phyloP scores from a whole-genome alignment of 129 eudicot genomes.

The Artemisia tridentata region DNA sequence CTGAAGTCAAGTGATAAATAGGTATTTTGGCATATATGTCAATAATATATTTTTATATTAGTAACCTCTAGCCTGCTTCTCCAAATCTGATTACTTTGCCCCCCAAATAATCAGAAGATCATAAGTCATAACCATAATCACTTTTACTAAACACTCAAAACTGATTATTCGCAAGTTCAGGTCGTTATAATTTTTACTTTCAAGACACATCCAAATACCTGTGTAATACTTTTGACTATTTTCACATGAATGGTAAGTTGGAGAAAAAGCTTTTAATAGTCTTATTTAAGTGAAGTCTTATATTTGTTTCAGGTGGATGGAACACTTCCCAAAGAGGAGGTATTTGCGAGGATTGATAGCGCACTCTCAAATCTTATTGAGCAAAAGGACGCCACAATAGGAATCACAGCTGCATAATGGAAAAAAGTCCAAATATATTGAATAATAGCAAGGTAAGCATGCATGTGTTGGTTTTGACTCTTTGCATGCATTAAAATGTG shows the following conservation, averaged over 20 bases:
- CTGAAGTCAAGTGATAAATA: too few species aligned
- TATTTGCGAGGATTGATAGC: conserved; percentile 71
- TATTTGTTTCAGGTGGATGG: conserved; percentile 69
- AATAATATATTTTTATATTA: neutral
- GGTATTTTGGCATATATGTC: too few species aligned
- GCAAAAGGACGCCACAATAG: conserved; percentile 39
- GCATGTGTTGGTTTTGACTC: conserved; percentile 5
- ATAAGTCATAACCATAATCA: too few species aligned
- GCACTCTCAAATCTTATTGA: conserved; percentile 52
- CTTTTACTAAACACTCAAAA: too few species aligned
- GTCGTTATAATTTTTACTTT: too few species aligned
- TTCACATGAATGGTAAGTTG: neutral
- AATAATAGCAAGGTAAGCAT: conserved; percentile 17
- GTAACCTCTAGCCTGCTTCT: neutral
- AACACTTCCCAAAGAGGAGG: conserved; percentile 63
- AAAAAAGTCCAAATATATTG: neutral
- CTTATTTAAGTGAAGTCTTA: neutral
- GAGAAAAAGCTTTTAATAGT: neutral
- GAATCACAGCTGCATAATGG: conserved; percentile 43
- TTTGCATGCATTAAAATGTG: conserved; percentile 13
- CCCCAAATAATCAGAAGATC: neutral
- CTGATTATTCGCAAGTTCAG: too few species aligned
- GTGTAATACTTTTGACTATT: neutral
- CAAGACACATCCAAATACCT: conserved; percentile 5
- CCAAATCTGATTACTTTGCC: neutral